Conservation (phyloP, 2,329 filamentous ascomycete species). For the Chaetomium olivaceum region DNA sequence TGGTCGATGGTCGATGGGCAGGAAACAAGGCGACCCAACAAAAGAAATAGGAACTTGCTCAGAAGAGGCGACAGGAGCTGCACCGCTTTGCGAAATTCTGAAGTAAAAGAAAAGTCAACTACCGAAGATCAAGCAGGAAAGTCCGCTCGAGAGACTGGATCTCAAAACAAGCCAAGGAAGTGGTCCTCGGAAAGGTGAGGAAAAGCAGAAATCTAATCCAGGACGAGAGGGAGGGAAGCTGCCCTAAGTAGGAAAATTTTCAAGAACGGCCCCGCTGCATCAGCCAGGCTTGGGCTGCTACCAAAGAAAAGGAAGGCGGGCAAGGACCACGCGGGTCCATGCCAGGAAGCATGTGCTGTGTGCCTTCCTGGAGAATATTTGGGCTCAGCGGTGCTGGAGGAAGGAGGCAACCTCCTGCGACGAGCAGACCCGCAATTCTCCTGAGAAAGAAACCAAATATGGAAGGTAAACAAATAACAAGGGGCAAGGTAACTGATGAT, state of each 20-base stretch:
- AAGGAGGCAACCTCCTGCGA: not conserved
- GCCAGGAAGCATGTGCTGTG: not conserved
- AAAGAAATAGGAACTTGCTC: slow-evolving; percentile 1
- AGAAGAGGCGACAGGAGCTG: not conserved
- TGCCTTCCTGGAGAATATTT: not conserved
- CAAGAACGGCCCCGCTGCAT: not conserved
- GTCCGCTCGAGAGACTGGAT: not conserved
- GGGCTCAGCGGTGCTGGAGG: not conserved
- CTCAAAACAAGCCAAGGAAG: not conserved
- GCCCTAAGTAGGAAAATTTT: not conserved
- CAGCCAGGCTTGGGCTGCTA: not conserved
- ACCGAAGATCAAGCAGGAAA: not conserved
- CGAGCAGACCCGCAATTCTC: not conserved
- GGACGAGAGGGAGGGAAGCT: not conserved
- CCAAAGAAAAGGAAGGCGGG: not conserved
- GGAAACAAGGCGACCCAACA: not conserved
- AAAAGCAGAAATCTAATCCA: not conserved
- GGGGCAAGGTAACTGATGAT: not conserved
- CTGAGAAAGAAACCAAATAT: not conserved
- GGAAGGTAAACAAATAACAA: not conserved
- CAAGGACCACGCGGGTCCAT: not conserved
- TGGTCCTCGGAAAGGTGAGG: not conserved
- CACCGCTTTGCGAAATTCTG: not conserved
- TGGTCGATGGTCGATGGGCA: not conserved
- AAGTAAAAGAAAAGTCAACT: not conserved